Evolutionary conservation across 1,284 basidiomycete genomes (phyloP), one percentile per base, ranked within the genome.

Genomic region (Tylopilus orsonianus): DNA sequence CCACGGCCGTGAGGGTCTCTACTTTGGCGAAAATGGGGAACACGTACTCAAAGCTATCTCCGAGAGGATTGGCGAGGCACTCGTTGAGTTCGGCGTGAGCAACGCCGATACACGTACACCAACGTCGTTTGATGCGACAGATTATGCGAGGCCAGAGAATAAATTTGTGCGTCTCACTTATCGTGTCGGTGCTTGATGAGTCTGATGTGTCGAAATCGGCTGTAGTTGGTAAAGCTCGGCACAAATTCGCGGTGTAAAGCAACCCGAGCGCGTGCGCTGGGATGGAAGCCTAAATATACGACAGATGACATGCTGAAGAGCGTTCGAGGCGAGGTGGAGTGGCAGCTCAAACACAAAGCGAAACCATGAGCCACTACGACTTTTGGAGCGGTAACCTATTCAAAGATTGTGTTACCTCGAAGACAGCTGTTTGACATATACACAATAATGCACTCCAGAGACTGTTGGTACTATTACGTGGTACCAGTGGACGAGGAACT

Each of bases 171-270:
- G 70, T 70, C 60, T 2, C 53, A 0, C 4, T 8, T 18, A 13
- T 13, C n/a, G n/a, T 26, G 6, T 26, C 26, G 26, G 26, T 26
- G 5, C 10, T 10, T 6, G 13, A 13, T 4, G 13, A 4, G 8
- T 30, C 29, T 13, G 8, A 30, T 14, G 4, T 30, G 29, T n/a
- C n/a, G n/a, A n/a, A n/a, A n/a, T n/a, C n/a, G n/a, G n/a, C n/a
- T 41, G 10, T 68, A 72, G 71, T 62, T 67, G 2, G 41, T 58
- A 13, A 76, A 69, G 52, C 62, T 78, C n/a, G 81, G 81, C 3
- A 61, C 72, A 1, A 85, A 85, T 63, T 75, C 79, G 20, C 74
- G 81, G 23, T 75, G 72, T 54, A 68, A 68, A 19, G 73, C 72
- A 1, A 77, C 75, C 44, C 68, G 75, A 16, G 75, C 75, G 3